Base-by-base conservation (phyloP, 257 asterid genomes). In the Marsdenia floribunda region DNA sequence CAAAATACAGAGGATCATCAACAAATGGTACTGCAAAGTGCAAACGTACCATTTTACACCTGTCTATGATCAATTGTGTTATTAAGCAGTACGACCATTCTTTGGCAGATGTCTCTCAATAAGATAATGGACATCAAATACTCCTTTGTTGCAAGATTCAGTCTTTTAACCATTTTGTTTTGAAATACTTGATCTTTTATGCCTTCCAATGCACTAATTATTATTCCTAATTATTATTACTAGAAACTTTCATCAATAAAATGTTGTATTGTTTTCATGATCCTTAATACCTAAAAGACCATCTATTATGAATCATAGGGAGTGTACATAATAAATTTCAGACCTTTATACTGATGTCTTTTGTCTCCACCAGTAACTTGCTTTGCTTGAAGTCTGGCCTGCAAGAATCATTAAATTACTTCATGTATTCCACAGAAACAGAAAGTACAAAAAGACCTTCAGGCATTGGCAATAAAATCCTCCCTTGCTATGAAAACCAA, bases 341-440 rank as follows among this genome's bases (percentile, higher is more conserved):
- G n/a, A 93, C 97, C 99, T 92, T 76, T 85, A 79, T 92, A 95
- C 15, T 92, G 96, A 46, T 76, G 96, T 78, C 86, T 90, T 76
- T 85, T 90, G 87, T 92, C 98, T 74, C 87, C 88, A 44, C 82
- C 80, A 58, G 80, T 74, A 3, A 76, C 71, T 80, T 92, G 99
- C 83, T 88, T 95, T 55, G 96, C 99, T 84, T 95, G 99, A 80
- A 95, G 99, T 83, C 99, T 88, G 5, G 99, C 82, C 99, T 95
- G 93, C 85, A 84, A 78, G 29, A 73, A 63, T 78, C 76, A 60
- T 40, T n/a, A 72, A 72, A 35, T 52, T 13, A 44, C 55, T 26
- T 52, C 42, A 65, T 69, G 68, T 54, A 5, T 40, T 40, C 7
- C 8, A 40, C 46, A 40, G 46, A 54, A 49, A 38, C 1, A 54